phyloP scores from a whole-genome alignment of 106 monocot species.

The Dendrobium chrysotoxum region DNA sequence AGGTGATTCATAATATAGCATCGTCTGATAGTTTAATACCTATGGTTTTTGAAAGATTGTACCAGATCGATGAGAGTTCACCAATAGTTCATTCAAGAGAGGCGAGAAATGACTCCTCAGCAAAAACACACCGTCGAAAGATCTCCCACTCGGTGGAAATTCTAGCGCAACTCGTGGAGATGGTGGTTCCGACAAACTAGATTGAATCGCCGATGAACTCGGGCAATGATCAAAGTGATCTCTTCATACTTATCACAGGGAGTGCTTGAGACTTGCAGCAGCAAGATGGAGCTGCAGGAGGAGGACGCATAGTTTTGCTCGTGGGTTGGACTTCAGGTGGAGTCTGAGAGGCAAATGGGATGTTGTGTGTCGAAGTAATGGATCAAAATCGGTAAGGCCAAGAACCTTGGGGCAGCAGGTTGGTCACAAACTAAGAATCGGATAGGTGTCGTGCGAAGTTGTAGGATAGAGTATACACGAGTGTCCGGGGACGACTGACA shows the following conservation, averaged over 20 bases:
- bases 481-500: no score
- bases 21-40: constrained; percentile 37
- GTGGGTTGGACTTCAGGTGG: no score
- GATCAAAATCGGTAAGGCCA: no score
- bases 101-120: constrained; percentile 39
- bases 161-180: not conserved
- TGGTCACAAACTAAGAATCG: no score
- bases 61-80: constrained; percentile 51
- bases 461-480: no score
- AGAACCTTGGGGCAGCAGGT: no score
- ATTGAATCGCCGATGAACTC: constrained; percentile 16
- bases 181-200: no score
- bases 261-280: not conserved
- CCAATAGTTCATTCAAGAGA: constrained; percentile 41
- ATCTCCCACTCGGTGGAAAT: not conserved
- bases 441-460: no score
- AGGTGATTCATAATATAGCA: no score
- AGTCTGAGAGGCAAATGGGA: no score
- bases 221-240: constrained; percentile 18
- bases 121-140: constrained; percentile 48
- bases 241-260: constrained; percentile 8
- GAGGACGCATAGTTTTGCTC: no score
- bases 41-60: constrained; percentile 43
- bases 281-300: constrained; percentile 30
- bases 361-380: no score